phyloP scores from a whole-genome alignment of 495 filamentous ascomycete genomes.

The Neurospora terricola region DNA sequence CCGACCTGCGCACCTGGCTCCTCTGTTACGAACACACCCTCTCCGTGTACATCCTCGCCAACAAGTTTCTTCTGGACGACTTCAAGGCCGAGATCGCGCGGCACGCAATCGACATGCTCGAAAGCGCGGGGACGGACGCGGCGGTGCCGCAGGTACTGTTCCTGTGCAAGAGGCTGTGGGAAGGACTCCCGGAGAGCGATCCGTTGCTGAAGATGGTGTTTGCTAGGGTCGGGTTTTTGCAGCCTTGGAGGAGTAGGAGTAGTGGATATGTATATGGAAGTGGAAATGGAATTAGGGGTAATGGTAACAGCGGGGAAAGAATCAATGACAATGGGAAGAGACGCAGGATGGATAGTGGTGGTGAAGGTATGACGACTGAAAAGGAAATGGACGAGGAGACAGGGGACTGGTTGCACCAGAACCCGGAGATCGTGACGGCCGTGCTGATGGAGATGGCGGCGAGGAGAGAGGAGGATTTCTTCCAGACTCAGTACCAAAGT shows the following conservation, averaged over 20 bases:
- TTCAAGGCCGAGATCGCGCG: slow-evolving; percentile 32
- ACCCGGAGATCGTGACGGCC: slow-evolving; percentile 30
- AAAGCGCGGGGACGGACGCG: slow-evolving; percentile 32
- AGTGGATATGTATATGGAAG: background rate
- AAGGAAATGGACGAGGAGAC: background rate
- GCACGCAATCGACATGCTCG: slow-evolving; percentile 34
- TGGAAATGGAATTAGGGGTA: background rate
- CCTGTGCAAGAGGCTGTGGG: slow-evolving; percentile 29
- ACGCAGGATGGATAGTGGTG: background rate
- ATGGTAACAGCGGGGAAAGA: background rate
- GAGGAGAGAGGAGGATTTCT: slow-evolving; percentile 29
- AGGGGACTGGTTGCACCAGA: slow-evolving; percentile 20
- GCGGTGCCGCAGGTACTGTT: slow-evolving; percentile 26
- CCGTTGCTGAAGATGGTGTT: slow-evolving; percentile 33
- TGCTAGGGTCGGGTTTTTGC: slow-evolving; percentile 34
- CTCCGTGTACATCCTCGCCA: slow-evolving; percentile 36
- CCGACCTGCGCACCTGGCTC: slow-evolving; percentile 36
- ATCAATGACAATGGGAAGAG: background rate
- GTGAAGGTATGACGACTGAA: background rate
- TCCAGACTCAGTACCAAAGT: background rate
- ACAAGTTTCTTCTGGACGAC: slow-evolving; percentile 33
- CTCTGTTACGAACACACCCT: slow-evolving; percentile 34
- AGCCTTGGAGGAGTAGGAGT: slow-evolving; percentile 21
- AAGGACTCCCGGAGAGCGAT: slow-evolving; percentile 29
- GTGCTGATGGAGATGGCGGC: slow-evolving; percentile 34